Percentiles rank a stretch among this genome's conserved stretches.
These are phyloP conservation scores for Kazachstania psychrophila DNA, from an alignment of 805 yeast genomes.

Conservation along the genomic window DNA sequence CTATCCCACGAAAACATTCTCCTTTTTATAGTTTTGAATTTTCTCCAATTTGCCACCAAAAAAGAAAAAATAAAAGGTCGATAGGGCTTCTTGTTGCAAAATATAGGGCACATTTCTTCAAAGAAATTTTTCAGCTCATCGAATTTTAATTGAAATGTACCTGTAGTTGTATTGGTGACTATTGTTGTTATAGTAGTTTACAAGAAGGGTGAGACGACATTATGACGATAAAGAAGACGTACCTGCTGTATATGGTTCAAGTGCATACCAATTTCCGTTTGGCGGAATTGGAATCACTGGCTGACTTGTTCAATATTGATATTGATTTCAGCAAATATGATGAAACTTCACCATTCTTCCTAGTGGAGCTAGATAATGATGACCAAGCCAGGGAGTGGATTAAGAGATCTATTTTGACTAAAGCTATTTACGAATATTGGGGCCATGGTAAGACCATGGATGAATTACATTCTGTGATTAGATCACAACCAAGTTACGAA, in stretches of 20 bases:
- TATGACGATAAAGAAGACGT: slow-evolving; percentile 31
- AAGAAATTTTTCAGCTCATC: no score
- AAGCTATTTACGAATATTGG: slow-evolving; percentile 75
- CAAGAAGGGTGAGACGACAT: background rate
- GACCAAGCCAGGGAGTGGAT: slow-evolving; percentile 57
- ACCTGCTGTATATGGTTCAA: slow-evolving; percentile 79
- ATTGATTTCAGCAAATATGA: slow-evolving; percentile 54
- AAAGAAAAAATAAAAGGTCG: background rate
- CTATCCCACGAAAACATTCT: no score
- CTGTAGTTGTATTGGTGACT: no score
- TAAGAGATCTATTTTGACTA: slow-evolving; percentile 56
- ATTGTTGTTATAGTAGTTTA: no score
- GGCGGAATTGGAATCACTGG: slow-evolving; percentile 80
- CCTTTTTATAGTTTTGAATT: no score
- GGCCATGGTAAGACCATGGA: slow-evolving; percentile 54
- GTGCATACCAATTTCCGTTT: slow-evolving; percentile 66
- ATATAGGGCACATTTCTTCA: background rate
- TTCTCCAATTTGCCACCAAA: background rate
- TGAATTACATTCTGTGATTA: slow-evolving; percentile 44
- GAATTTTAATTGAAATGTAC: background rate
- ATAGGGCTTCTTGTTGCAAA: background rate
- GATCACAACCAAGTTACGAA: slow-evolving; percentile 18
- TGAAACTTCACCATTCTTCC: slow-evolving; percentile 58
- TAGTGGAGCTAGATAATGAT: slow-evolving; percentile 58
- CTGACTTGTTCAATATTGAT: slow-evolving; percentile 47